Conservation (phyloP, 2,329 filamentous ascomycete genomes). For the Seiridium unicorne region DNA sequence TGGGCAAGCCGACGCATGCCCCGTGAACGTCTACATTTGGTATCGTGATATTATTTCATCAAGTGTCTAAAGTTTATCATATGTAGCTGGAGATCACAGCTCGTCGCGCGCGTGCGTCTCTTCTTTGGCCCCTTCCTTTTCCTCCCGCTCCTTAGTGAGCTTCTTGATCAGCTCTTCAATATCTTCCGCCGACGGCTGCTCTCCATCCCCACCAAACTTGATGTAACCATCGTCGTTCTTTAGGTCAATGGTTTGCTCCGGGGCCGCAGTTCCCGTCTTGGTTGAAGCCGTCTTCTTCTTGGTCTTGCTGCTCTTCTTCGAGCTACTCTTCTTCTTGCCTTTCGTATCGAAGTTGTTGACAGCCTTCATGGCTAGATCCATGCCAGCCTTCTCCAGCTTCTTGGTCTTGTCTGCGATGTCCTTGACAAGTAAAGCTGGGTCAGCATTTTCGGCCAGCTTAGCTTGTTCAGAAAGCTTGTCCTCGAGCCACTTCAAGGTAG, state of each 20-base stretch:
- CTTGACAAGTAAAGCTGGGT: slow-evolving; percentile 71
- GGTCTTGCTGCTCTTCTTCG: slow-evolving; percentile 34
- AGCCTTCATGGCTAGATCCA: slow-evolving; percentile 70
- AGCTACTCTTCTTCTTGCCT: slow-evolving; percentile 37
- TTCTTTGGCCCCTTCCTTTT: slow-evolving; percentile 11
- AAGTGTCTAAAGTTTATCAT: slow-evolving; percentile 13
- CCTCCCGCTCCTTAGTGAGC: slow-evolving; percentile 29
- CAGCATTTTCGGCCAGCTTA: slow-evolving; percentile 65
- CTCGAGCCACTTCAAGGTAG: slow-evolving; percentile 71
- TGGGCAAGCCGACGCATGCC: not conserved
- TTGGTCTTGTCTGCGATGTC: slow-evolving; percentile 69
- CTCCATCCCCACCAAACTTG: slow-evolving; percentile 36
- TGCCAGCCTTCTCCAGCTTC: slow-evolving; percentile 68
- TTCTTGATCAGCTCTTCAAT: slow-evolving; percentile 55
- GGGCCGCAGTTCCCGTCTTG: slow-evolving; percentile 28
- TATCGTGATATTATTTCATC: slow-evolving; percentile 1
- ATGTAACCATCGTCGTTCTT: slow-evolving; percentile 32
- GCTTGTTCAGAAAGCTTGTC: slow-evolving; percentile 70
- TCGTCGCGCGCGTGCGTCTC: slow-evolving; percentile 25
- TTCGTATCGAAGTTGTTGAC: slow-evolving; percentile 54
- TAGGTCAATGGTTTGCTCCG: slow-evolving; percentile 39
- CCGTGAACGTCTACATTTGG: not conserved
- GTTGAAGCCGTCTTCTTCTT: slow-evolving; percentile 37
- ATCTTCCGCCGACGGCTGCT: slow-evolving; percentile 44
- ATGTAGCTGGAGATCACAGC: slow-evolving; percentile 16